Evolutionary conservation across 1,284 basidiomycete species (phyloP).

Genomic region (Kalmanozyma brasiliensis): DNA sequence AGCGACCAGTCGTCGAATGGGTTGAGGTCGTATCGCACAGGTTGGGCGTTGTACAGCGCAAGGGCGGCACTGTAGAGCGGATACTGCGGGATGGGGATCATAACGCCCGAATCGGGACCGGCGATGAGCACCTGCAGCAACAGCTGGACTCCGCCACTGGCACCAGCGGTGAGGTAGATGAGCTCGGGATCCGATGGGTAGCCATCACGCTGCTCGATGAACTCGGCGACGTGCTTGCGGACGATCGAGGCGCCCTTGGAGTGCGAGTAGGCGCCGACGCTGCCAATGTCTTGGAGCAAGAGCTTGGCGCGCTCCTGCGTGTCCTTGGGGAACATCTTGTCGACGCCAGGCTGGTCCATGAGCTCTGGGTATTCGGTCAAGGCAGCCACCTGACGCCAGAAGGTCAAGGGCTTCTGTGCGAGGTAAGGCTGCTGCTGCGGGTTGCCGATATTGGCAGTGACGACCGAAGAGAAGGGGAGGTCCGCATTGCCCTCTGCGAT

Average conservation of each 20-base stretch:
- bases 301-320: constrained; percentile 84
- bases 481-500: constrained; percentile 69
- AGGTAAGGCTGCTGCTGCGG: constrained; percentile 90
- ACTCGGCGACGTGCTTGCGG: constrained; percentile 86
- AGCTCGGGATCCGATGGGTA: constrained; percentile 82
- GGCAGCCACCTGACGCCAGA: constrained; percentile 88
- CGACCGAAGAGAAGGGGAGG: constrained; percentile 87
- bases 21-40: constrained; percentile 89
- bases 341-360: constrained; percentile 77
- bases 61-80: constrained; percentile 95
- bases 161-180: constrained; percentile 94
- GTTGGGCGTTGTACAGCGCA: constrained; percentile 81
- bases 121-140: constrained; percentile 83
- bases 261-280: constrained; percentile 94
- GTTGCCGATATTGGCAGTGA: constrained; percentile 97
- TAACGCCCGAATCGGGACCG: constrained; percentile 76
- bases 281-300: constrained; percentile 86
- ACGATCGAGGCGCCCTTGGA: constrained; percentile 92
- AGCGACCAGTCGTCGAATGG: constrained; percentile 86
- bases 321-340: constrained; percentile 81
- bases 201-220: constrained; percentile 74
- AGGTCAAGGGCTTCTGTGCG: constrained; percentile 92
- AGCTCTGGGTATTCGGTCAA: constrained; percentile 91
- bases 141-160: constrained; percentile 89
- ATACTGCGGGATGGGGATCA: constrained; percentile 98